Evolutionary conservation across 2,329 filamentous ascomycete species (phyloP).

Genomic region (Chrysoporthe cubensis): DNA sequence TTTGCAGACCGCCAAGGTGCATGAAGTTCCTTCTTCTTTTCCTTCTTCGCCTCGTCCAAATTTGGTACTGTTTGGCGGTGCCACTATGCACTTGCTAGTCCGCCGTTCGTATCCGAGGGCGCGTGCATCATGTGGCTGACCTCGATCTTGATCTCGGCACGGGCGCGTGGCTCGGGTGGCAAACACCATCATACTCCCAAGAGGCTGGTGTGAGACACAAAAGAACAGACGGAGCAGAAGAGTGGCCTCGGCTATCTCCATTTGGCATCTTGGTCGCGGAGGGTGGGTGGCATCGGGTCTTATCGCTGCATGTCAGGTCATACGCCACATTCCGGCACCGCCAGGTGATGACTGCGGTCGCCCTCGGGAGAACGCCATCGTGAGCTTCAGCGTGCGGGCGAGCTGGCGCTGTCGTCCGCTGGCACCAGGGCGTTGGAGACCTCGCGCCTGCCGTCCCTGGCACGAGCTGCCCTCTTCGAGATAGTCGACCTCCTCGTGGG

Average conservation of each 20-base stretch:
- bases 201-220: conserved; percentile 13
- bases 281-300: conserved; percentile 15
- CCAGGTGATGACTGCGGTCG: not conserved
- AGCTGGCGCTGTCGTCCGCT: not conserved
- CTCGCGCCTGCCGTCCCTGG: not conserved
- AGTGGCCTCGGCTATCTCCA: not conserved
- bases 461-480: not conserved
- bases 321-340: conserved; percentile 5
- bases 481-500: not conserved
- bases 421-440: not conserved
- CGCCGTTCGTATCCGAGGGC: not conserved
- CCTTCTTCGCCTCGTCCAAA: not conserved
- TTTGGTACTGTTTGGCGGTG: not conserved
- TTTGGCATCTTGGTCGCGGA: not conserved
- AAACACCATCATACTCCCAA: conserved; percentile 3
- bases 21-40: too few species aligned
- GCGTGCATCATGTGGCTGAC: not conserved
- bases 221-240: not conserved
- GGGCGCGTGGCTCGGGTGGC: conserved; percentile 3
- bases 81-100: not conserved
- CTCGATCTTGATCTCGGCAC: conserved; percentile 1
- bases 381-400: not conserved
- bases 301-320: conserved; percentile 1
- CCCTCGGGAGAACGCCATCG: not conserved
- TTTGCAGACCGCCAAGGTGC: not conserved